Evolutionary conservation across 2,329 filamentous ascomycete species (phyloP), one percentile per base, ranked within the genome.

Genomic region (Hirsutella minnesotensis): DNA sequence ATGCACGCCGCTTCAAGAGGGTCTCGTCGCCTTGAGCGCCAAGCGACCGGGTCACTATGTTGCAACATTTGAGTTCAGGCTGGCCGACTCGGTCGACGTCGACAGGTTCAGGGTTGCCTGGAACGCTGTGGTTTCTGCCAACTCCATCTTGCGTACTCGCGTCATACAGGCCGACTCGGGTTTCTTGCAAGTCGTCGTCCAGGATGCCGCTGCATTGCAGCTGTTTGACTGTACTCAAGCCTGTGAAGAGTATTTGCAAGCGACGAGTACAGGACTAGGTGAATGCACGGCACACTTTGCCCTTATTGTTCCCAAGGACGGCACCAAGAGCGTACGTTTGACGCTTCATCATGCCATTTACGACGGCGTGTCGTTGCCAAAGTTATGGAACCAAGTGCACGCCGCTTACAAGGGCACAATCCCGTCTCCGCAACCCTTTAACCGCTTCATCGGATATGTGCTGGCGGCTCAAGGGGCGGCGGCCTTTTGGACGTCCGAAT

Each of bases 271-370:
- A 54, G 61, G 64, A n/a, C 59, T 72, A 1, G 69, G 68, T 8
- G 66, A 56, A 42, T 60, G 67, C 3, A 59, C 74, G 9, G 63
- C 68, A 3, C 64, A 69, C 9, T 73, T 67, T 41, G 67, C 64
- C 4, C n/a, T n/a, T n/a, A 51, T 73, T 13, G 56, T 71, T 51
- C 3, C 47, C 51, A 7, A 54, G 53, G 4, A 27, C 12, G 24
- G 24, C 24, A 27, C 56, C 52, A 51, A 57, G 15, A 59, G 65
- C 48, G 72, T 76, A 46, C 66, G 76, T n/a, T 56, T 72, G 47
- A 72, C 70, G 1, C 69, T 74, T 58, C 73, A 77, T 47, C 73
- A 77, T 47, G 69, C 67, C 4, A 53, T 77, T 0, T 78, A 77
- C 45, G 73, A 78, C 41, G 73, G 73, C 20, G 76, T 73, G 72